Percentiles rank a stretch among this genome's conserved stretches.
These are phyloP conservation scores for Mucor sp. DNA, from an alignment of 371 early-diverging fungal genomes.

Conservation along the genomic window DNA sequence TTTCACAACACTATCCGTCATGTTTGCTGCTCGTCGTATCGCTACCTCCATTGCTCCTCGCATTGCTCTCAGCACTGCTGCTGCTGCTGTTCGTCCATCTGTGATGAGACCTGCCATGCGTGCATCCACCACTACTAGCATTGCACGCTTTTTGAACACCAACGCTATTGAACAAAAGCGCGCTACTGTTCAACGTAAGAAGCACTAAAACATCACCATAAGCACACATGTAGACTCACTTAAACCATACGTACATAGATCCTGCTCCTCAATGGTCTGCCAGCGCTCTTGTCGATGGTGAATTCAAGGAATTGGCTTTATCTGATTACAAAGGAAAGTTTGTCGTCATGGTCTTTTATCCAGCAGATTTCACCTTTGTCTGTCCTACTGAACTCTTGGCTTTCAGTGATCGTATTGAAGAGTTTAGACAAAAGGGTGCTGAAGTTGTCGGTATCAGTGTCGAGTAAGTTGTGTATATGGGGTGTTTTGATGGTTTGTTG, in stretches of 20 bases:
- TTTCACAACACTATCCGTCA: neutral
- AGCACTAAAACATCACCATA: neutral
- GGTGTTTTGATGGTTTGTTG: neutral
- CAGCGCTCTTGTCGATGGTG: slow-evolving; percentile 74
- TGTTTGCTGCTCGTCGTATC: slow-evolving; percentile 27
- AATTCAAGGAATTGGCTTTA: slow-evolving; percentile 79
- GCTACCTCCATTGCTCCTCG: slow-evolving; percentile 18
- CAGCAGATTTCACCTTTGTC: slow-evolving; percentile 72
- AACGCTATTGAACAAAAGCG: slow-evolving; percentile 27
- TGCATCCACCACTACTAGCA: slow-evolving; percentile 14
- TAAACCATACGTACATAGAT: slow-evolving; percentile 24
- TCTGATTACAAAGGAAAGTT: slow-evolving; percentile 87
- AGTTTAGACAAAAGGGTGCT: slow-evolving; percentile 77
- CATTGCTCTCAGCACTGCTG: slow-evolving; percentile 7
- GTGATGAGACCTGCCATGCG: slow-evolving; percentile 2
- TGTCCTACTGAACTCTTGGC: slow-evolving; percentile 94
- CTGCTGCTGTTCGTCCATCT: slow-evolving; percentile 6
- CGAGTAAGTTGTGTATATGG: slow-evolving; percentile 58
- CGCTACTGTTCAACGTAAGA: slow-evolving; percentile 26
- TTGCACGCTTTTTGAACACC: slow-evolving; percentile 15
- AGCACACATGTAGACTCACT: neutral
- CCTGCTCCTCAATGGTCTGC: slow-evolving; percentile 80
- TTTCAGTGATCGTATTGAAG: slow-evolving; percentile 82
- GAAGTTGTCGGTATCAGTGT: slow-evolving; percentile 83
- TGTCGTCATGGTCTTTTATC: slow-evolving; percentile 54